Percentiles rank a stretch among this genome's conserved stretches.
Conservation (phyloP, 2,329 filamentous ascomycete species). For the Clonostachys rhizophaga region DNA sequence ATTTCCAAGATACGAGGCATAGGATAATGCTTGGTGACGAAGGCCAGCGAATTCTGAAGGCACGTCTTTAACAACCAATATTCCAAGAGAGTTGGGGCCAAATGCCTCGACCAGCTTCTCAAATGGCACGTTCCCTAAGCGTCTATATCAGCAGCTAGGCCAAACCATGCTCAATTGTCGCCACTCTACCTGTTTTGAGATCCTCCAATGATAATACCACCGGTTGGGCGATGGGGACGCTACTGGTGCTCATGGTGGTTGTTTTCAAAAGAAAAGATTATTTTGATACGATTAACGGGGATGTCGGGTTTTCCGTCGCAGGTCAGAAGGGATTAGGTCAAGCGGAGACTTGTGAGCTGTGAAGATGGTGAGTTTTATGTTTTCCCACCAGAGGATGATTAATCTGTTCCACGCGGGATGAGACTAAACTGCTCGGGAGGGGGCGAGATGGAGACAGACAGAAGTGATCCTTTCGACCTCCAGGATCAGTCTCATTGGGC, state of each 20-base stretch:
- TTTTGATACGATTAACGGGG: neutral
- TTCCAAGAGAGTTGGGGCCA: conserved; percentile 84
- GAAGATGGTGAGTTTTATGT: too few relatives aligned
- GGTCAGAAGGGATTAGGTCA: too few relatives aligned
- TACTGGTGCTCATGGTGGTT: neutral
- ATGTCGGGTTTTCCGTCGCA: too few relatives aligned
- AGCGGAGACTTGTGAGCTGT: too few relatives aligned
- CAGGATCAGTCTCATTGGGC: too few relatives aligned
- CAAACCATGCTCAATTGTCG: neutral
- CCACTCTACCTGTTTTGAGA: conserved; percentile 46
- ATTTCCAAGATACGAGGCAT: conserved; percentile 84
- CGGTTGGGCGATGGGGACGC: conserved; percentile 35
- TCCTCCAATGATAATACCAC: conserved; percentile 59
- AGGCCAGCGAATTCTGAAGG: conserved; percentile 67
- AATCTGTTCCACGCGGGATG: too few relatives aligned
- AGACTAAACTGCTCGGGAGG: too few relatives aligned
- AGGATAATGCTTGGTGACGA: conserved; percentile 72
- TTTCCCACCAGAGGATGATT: too few relatives aligned
- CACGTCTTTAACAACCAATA: conserved; percentile 87
- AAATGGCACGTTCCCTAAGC: conserved; percentile 60
- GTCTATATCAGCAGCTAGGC: neutral
- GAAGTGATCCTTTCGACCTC: too few relatives aligned
- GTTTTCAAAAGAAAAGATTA: neutral
- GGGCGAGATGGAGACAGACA: too few relatives aligned
- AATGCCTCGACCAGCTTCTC: conserved; percentile 74